These are phyloP conservation scores for Phoma sp. DNA, from an alignment of 2,329 filamentous ascomycete species.

Conservation along the genomic window DNA sequence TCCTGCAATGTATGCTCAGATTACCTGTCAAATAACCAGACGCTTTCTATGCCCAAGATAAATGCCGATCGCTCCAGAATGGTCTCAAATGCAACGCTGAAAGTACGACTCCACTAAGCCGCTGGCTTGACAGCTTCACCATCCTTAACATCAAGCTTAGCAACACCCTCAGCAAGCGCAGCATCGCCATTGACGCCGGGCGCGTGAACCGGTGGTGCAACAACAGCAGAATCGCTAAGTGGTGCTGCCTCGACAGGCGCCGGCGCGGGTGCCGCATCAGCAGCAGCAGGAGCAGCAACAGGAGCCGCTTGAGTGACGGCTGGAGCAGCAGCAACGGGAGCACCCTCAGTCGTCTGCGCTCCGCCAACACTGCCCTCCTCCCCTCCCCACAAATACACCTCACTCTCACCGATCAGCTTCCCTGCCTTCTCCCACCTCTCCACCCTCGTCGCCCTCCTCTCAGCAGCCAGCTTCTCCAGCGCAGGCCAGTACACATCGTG, in stretches of 20 bases:
- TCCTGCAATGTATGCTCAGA: too few species aligned
- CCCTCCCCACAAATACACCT: conserved; percentile 84
- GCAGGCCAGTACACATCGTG: conserved; percentile 90
- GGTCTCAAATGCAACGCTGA: too few species aligned
- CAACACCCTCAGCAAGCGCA: conserved; percentile 28
- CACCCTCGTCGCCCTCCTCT: conserved; percentile 66
- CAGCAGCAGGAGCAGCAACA: neutral
- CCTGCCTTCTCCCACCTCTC: conserved; percentile 81
- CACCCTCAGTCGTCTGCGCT: neutral
- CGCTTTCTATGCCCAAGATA: too few species aligned
- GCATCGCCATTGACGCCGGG: conserved; percentile 7
- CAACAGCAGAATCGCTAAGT: neutral
- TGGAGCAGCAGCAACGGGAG: neutral
- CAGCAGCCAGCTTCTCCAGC: conserved; percentile 71
- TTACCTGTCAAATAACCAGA: too few species aligned
- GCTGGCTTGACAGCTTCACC: conserved; percentile 25
- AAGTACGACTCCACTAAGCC: neutral
- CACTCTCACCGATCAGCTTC: conserved; percentile 81
- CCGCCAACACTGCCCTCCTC: conserved; percentile 36
- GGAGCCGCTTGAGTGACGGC: neutral
- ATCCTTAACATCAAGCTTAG: conserved; percentile 32
- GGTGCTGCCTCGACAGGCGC: neutral
- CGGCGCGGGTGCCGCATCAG: neutral
- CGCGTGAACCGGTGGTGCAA: conserved; percentile 8
- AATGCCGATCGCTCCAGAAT: too few species aligned